Evolutionary conservation across 768 basidiomycete species (phyloP).

Genomic region (Podaxis sp.): DNA sequence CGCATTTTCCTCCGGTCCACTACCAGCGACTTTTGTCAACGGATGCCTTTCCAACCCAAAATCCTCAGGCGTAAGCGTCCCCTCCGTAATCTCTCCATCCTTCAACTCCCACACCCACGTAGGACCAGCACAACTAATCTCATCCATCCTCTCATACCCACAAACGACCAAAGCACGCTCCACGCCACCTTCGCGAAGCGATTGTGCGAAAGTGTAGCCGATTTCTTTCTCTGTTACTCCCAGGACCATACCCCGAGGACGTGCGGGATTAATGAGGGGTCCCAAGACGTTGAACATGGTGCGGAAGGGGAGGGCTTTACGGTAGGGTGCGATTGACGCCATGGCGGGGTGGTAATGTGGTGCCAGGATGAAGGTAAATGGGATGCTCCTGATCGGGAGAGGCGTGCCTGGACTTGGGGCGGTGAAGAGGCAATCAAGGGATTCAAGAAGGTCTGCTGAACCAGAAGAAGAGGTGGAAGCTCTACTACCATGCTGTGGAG

Average conservation of each 20-base stretch:
- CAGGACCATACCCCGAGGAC: constrained; percentile 85
- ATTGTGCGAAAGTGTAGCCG: constrained; percentile 77
- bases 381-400: constrained; percentile 60
- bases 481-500: constrained; percentile 74
- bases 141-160: constrained; percentile 88
- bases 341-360: constrained; percentile 91
- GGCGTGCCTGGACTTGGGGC: constrained; percentile 57
- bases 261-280: constrained; percentile 89
- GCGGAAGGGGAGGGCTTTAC: constrained; percentile 86
- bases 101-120: constrained; percentile 85
- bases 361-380: constrained; percentile 93
- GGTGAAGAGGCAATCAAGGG: constrained; percentile 76
- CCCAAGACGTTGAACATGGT: constrained; percentile 97
- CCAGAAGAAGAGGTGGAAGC: constrained; percentile 95
- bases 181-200: constrained; percentile 71
- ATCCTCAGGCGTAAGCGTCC: constrained; percentile 60
- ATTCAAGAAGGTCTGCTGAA: constrained; percentile 87
- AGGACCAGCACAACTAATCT: constrained; percentile 92
- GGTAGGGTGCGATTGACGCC: constrained; percentile 77
- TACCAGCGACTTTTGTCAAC: constrained; percentile 67
- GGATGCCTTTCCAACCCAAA: constrained; percentile 80
- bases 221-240: constrained; percentile 85
- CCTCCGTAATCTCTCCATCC: constrained; percentile 57
- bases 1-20: constrained; percentile 80
- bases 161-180: constrained; percentile 89